Base-by-base conservation (phyloP, 495 filamentous ascomycete species). In the Aspergillus mulundensis region DNA sequence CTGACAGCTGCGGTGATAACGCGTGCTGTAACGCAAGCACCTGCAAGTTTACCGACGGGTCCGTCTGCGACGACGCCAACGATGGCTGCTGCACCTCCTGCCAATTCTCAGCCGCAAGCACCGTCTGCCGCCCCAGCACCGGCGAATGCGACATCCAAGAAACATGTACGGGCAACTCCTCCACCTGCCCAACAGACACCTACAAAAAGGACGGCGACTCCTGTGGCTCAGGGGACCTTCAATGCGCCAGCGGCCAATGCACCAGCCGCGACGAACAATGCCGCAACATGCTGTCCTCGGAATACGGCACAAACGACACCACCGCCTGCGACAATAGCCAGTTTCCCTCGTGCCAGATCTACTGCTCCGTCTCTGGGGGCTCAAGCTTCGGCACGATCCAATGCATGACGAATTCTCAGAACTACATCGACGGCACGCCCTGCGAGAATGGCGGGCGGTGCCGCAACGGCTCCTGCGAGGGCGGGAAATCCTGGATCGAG, bases 261-360 rank as follows among this genome's bases (percentile, higher is more conserved):
- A 98, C 94, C 44, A 94, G 88, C 53, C 86, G 95, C 55, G 84
- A 96, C 66, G 80, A 84, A 61, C 94, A 98, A 70, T 98, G 94
- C 76, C 86, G 65, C 87, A 84, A 7, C 76, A 96, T 24, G 32
- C 32, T 36, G 5, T 36, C 32, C 32, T 36, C 32, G 12, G 32
- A 36, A 36, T 88, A 84, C 2, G 79, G 81, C 57, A 84, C 78
- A 63, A 95, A 90, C 70, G 82, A 88, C 61, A 95, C 90, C 8
- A 88, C 84, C 61, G 89, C 92, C 11, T 97, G 95, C 70, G 84
- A 87, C 49, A 52, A 50, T 23, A 57, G 40, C 34, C 76, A 70
- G 54, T 45, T 45, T 21, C 77, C 75, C 48, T 86, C 84, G 32
- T 98, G 94, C 70, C 77, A 75, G 48, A 72, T 97, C 20, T 50